These are phyloP conservation scores for Cicer bijugum DNA, from an alignment of 306 rosid species.

Conservation along the genomic window DNA sequence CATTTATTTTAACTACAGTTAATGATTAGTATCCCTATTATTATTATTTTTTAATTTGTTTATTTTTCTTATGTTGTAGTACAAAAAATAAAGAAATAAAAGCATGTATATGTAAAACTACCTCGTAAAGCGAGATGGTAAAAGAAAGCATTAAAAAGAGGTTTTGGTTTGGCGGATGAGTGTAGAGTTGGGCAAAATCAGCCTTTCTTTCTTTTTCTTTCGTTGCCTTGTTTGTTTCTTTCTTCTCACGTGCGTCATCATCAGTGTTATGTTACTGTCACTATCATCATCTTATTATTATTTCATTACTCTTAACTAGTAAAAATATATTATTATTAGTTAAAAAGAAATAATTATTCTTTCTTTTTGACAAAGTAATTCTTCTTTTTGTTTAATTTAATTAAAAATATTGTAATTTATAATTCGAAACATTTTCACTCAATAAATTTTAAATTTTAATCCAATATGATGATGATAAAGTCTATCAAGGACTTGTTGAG, in stretches of 20 bases:
- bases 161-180: constrained; percentile 51
- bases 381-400: no score
- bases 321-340: no score
- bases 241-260: constrained; percentile 81
- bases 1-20: constrained; percentile 29
- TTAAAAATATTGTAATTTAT: no score
- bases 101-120: constrained; percentile 5
- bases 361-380: no score
- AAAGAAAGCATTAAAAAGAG: not conserved
- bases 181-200: constrained; percentile 56
- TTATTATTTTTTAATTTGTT: not conserved
- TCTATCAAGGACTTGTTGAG: no score
- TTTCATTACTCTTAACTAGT: not conserved
- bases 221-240: constrained; percentile 51
- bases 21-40: constrained; percentile 15
- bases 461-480: no score
- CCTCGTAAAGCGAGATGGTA: constrained; percentile 53
- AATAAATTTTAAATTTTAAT: no score
- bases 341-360: no score
- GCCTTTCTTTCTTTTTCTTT: constrained; percentile 55
- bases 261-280: constrained; percentile 37
- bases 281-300: constrained; percentile 5
- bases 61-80: not conserved
- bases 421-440: no score
- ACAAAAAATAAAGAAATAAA: not conserved